Evolutionary conservation across 495 filamentous ascomycete species (phyloP), one percentile per base, ranked within the genome.

Genomic region (Penicillium fimorum): DNA sequence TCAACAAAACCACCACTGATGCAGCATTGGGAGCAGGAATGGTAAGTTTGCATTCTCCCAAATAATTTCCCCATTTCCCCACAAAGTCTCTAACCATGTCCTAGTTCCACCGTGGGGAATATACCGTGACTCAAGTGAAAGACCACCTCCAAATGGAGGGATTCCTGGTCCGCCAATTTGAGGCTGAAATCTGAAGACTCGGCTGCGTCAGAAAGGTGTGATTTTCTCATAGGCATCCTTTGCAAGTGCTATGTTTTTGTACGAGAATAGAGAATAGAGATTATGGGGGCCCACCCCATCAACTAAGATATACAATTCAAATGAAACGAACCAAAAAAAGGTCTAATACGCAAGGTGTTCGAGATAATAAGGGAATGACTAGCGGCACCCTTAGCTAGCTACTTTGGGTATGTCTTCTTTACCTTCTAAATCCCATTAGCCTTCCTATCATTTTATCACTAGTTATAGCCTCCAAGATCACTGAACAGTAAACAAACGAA

Each of bases 11-110:
- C 24, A 79, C 79, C 13, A 92, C 92, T 13, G 94, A 98, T 78
- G 94, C 94, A 32, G 94, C 94, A 27, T 69, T 98, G 32, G 94
- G 94, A 15, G 94, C 94, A 24, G 94, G 94, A 48, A 98, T 98
- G 87, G 85, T 88, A 77, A 72, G 82, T 76, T 53, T 8, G 11
- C 43, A 33, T 22, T 12, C 10, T 12, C 22, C 3, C 8, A 12
- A 32, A 33, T 29, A 8, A 18, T 2, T 20, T 33, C 13, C n/a
- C 6, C 30, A n/a, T 30, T 6, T 50, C 8, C 27, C 5, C 6
- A 29, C 22, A 11, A 0, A 38, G 3, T 45, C 27, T 45, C 57
- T 72, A 52, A 70, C 60, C 18, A 46, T 35, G 29, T 11, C 52
- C 20, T 59, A 88, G 85, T 98, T 98, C 69, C 94, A 98, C 74